Base-by-base conservation (phyloP, 225 moss, liverwort and hornwort species). In the Ulota crispa region DNA sequence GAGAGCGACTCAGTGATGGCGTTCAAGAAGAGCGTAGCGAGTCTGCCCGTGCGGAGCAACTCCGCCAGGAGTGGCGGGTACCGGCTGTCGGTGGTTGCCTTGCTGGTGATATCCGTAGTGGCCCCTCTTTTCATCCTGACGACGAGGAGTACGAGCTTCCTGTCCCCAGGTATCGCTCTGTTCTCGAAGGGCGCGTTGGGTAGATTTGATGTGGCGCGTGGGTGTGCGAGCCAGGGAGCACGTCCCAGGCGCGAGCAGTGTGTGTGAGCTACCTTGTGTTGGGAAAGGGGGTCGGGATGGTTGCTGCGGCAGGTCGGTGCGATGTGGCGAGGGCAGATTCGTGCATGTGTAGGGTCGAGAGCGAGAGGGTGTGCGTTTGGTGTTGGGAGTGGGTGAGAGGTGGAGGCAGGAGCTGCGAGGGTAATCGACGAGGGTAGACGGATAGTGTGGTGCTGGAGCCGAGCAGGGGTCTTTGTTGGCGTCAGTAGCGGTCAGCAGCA, bases 91-190 rank as follows among this genome's bases (percentile, higher is more conserved):
- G 84, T 90, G 34, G 61, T 84, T 15, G 90, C 74, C 8, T 84
- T 88, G 28, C 82, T 90, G 1, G 53, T 86, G n/a, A 41, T 90
- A 76, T 90, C 88, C 59, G 75, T 90, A 0, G 73, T 84, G 9
- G 80, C 88, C 3, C 90, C 90, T 23, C 88, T 90, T 36, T 50
- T 86, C 82, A 88, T 90, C 55, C 65, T 90, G 84, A 86, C 88
- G 54, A 76, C 86, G 32, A 84, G 88, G 84, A 80, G 82, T 47
- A 79, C 85, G 5, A 88, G 70, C 82, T 88, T 84, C 39, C 82
- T 84, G 34, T 65, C 82, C 11, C 32, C 82, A 82, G 90, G 90
- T 90, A 84, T 72, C 47, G 42, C 75, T 42, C 65, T 19, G 31
- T 39, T 30, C 26, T 63, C 45, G 75, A 23, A 19, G 23, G 2